A percentile compares a stretch with the other conserved stretches of the same genome.
These are phyloP conservation scores for Kodamaea sp. DNA, from an alignment of 1,139 yeast genomes.

Conservation along the genomic window DNA sequence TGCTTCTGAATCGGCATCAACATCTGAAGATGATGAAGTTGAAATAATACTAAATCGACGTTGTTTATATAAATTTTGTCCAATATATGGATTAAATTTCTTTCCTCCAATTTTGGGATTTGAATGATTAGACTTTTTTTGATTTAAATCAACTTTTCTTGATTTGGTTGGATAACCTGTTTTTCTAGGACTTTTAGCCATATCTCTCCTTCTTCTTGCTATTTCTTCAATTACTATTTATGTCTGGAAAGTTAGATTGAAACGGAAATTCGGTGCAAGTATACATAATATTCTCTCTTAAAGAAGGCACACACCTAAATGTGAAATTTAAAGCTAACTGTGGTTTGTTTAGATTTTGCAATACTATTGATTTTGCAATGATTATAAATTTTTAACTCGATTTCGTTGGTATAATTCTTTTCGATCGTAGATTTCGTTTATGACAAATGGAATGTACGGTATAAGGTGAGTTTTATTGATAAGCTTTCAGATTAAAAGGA, in stretches of 20 bases:
- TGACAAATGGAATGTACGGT: no score
- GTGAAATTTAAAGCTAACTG: no score
- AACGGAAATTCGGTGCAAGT: constrained; percentile 1
- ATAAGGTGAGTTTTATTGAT: no score
- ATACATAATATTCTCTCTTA: constrained; percentile 4
- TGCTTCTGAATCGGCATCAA: constrained; percentile 17
- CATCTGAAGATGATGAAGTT: constrained; percentile 20
- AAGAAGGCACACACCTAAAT: no score
- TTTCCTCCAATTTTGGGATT: constrained; percentile 29
- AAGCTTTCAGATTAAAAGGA: no score
- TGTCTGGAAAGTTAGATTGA: constrained; percentile 9
- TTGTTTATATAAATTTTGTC: constrained; percentile 11
- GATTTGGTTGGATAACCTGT: constrained; percentile 7
- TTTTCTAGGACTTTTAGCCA: constrained; percentile 35
- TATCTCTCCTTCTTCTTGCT: constrained; percentile 10
- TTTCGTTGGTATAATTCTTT: no score
- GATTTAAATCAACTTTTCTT: constrained; percentile 5
- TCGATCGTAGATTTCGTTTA: no score
- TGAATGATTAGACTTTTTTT: constrained; percentile 1
- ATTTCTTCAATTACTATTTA: constrained; percentile 7
- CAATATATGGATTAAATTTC: constrained; percentile 25
- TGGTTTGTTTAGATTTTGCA: no score
- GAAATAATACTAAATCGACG: constrained; percentile 45
- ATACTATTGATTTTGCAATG: no score
- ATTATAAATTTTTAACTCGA: no score